Base-by-base conservation (phyloP, 2,329 filamentous ascomycete species). In the Acarospora socialis region DNA sequence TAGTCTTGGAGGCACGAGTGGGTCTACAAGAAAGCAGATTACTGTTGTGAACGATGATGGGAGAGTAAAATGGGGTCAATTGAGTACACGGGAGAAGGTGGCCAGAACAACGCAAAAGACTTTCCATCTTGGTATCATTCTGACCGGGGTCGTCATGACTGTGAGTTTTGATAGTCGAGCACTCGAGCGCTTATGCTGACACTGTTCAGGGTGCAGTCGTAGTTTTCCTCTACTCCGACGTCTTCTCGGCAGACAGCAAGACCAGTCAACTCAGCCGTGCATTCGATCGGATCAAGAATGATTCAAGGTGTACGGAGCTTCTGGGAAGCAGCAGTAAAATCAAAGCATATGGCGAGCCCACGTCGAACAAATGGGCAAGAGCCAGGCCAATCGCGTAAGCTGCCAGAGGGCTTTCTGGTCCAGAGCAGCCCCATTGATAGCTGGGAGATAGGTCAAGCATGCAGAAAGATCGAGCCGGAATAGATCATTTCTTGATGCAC, bases 31-130 rank as follows among this genome's bases (percentile, higher is more conserved):
- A 33, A 75, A 70, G 47, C 66, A 74, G 22, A 74, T 94, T 16
- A 93, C 84, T 0, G 70, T 87, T 0, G 76, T 86, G 47, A 90
- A 83, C 46, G 87, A 94, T 46, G 79, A 83, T 48, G 87, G 87
- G 5, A 67, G 69, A 41, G 74, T 93, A 1, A 72, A 74, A 3
- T 95, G 87, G 87, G 67, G 63, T 3, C 66, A 90, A 33, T 68
- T 95, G 2, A 83, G 77, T 1, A 61, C 59, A 0, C 61, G 61
- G 28, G 87, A 94, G 53, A 94, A 93, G 55, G 74, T 76, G 3
- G 79, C 78, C 15, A 71, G 87, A 22, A 81, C 83, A 6, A 87
- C 82, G 1, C 86, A 94, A 55, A 87, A 94, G 55, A 80, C 77
- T 10, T 78, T 92, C 61, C 94, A 95, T 56, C 73, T 93, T 43